phyloP scores from a whole-genome alignment of 768 basidiomycete genomes.

The Punctularia strigosozonata region DNA sequence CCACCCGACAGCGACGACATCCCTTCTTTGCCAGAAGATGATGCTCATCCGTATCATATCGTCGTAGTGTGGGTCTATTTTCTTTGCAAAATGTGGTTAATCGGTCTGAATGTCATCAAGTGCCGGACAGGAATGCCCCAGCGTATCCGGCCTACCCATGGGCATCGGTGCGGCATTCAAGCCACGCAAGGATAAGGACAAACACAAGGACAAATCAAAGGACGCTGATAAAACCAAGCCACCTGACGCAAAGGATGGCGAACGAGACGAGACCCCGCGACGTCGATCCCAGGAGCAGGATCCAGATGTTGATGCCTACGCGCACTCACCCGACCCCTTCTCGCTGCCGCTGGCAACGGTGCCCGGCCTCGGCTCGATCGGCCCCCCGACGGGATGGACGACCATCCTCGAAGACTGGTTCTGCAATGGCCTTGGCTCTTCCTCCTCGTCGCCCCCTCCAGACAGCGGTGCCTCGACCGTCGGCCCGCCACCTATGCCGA shows the following conservation, averaged over 20 bases:
- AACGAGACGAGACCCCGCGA: conserved; percentile 3
- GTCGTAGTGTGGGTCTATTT: conserved; percentile 54
- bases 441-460: conserved; percentile 1
- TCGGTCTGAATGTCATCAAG: conserved; percentile 15
- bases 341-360: conserved; percentile 16
- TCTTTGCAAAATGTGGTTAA: background rate
- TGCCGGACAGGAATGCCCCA: conserved; percentile 74
- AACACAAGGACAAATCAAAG: conserved; percentile 22
- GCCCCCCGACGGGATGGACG: conserved; percentile 50
- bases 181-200: conserved; percentile 45
- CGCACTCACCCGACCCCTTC: conserved; percentile 4
- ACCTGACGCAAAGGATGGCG: conserved; percentile 13
- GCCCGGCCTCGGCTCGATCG: conserved; percentile 19
- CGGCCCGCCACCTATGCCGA: conserved; percentile 15
- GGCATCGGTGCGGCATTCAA: conserved; percentile 71
- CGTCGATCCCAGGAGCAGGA: conserved; percentile 11
- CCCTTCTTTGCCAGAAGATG: conserved; percentile 37
- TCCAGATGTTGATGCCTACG: conserved; percentile 8
- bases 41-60: conserved; percentile 62
- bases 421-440: conserved; percentile 25
- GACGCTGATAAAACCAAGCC: conserved; percentile 21
- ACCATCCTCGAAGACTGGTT: conserved; percentile 68
- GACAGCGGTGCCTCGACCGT: background rate
- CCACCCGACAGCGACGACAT: conserved; percentile 20
- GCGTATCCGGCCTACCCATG: conserved; percentile 70